Percentiles rank a stretch among this genome's conserved stretches.
These are phyloP conservation scores for Kwoniella botswanensis DNA, from an alignment of 768 basidiomycete species.

Conservation along the genomic window DNA sequence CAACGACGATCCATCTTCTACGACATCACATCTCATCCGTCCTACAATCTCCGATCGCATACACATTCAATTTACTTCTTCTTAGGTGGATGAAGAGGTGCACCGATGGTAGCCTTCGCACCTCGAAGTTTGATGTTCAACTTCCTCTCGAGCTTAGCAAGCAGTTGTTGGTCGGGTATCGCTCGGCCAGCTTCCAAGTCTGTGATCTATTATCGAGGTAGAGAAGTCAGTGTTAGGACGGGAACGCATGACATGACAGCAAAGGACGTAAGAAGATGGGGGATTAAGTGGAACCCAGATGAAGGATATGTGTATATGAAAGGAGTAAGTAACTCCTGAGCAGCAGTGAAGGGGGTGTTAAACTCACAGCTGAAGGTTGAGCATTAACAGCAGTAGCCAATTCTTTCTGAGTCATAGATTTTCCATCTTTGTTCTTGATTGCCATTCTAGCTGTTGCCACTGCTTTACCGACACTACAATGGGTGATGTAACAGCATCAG, in stretches of 20 bases:
- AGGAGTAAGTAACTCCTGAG: background rate
- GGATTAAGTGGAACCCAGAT: too few species aligned
- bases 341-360: background rate
- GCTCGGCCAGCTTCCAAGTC: constrained; percentile 90
- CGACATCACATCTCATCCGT: too few species aligned
- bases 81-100: constrained; percentile 56
- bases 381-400: constrained; percentile 91
- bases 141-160: constrained; percentile 83
- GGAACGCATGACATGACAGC: background rate
- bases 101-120: constrained; percentile 59
- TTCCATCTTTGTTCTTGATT: constrained; percentile 62
- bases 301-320: background rate
- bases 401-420: constrained; percentile 81
- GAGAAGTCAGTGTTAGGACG: background rate
- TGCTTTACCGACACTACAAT: constrained; percentile 63
- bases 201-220: constrained; percentile 37
- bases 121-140: constrained; percentile 90
- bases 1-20: background rate
- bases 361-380: constrained; percentile 66
- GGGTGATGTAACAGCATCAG: background rate
- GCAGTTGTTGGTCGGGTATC: constrained; percentile 81
- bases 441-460: constrained; percentile 81
- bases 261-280: background rate
- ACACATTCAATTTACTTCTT: constrained; percentile 25
- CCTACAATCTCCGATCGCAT: too few species aligned